Conservation (phyloP, 2,329 filamentous ascomycete species). For the Pseudocercospora ulei region DNA sequence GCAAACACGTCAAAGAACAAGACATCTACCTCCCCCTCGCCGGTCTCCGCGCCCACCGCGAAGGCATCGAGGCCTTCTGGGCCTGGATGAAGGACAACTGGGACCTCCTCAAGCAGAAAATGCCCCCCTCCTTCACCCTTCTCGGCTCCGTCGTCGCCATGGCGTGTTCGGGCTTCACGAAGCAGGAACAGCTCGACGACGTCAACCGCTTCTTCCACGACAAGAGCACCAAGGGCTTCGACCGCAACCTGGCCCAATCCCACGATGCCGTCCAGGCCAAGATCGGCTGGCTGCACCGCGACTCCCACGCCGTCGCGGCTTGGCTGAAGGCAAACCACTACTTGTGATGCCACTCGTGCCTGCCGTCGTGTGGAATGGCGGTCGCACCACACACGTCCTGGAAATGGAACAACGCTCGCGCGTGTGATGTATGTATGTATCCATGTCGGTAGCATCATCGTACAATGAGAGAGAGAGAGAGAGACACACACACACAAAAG, state of each 20-base stretch:
- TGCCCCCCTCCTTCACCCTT: slow-evolving; percentile 80
- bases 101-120: slow-evolving; percentile 68
- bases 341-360: slow-evolving; percentile 33
- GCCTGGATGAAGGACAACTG: slow-evolving; percentile 78
- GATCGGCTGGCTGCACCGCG: slow-evolving; percentile 67
- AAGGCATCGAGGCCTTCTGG: slow-evolving; percentile 73
- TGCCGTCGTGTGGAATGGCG: too few relatives aligned
- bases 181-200: slow-evolving; percentile 60
- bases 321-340: slow-evolving; percentile 63
- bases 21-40: slow-evolving; percentile 84
- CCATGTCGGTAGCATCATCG: too few relatives aligned
- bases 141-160: slow-evolving; percentile 75
- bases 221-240: slow-evolving; percentile 79
- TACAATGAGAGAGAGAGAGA: too few relatives aligned
- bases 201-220: slow-evolving; percentile 71
- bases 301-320: slow-evolving; percentile 62
- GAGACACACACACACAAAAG: too few relatives aligned
- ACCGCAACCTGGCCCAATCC: slow-evolving; percentile 81
- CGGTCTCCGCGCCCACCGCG: slow-evolving; percentile 64
- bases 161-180: slow-evolving; percentile 71
- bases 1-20: slow-evolving; percentile 80
- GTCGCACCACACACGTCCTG: too few relatives aligned
- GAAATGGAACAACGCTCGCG: too few relatives aligned
- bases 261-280: slow-evolving; percentile 77
- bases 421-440: too few relatives aligned